A percentile compares a stretch with the other conserved stretches of the same genome.
Conservation (phyloP, 2,329 filamentous ascomycete species). For the Fusarium sp. region DNA sequence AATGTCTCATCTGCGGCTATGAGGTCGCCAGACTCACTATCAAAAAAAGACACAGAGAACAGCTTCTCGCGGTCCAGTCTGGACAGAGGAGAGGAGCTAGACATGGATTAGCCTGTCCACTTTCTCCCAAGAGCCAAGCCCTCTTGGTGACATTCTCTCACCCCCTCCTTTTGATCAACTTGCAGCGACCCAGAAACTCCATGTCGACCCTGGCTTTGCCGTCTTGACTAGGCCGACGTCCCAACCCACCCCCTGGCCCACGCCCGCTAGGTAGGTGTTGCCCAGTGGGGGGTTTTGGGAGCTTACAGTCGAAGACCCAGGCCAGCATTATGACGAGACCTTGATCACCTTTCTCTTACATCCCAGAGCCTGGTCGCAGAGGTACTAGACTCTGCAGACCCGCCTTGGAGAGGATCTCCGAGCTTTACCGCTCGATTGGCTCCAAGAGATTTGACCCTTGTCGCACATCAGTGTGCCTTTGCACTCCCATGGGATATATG, state of each 20-base stretch:
- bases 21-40: constrained; percentile 33
- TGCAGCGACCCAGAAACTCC: constrained; percentile 35
- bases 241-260: constrained; percentile 30
- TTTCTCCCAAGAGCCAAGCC: constrained; percentile 30
- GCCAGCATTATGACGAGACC: constrained; percentile 42
- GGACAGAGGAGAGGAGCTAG: constrained; percentile 28
- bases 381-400: constrained; percentile 35
- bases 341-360: constrained; percentile 40
- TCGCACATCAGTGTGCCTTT: constrained; percentile 41
- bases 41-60: constrained; percentile 27
- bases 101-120: constrained; percentile 36
- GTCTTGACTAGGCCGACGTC: constrained; percentile 31
- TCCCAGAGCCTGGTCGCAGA: constrained; percentile 39
- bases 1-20: constrained; percentile 39
- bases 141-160: constrained; percentile 33
- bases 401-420: constrained; percentile 44
- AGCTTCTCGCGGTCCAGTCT: constrained; percentile 28
- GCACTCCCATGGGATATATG: constrained; percentile 42
- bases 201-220: constrained; percentile 34
- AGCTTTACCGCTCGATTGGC: constrained; percentile 47
- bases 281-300: constrained; percentile 35
- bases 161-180: constrained; percentile 43
- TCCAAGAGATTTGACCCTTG: constrained; percentile 44
- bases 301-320: constrained; percentile 32
- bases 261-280: constrained; percentile 11